Evolutionary conservation across 306 rosid genomes (phyloP).

Genomic region (Luffa aegyptiaca): DNA sequence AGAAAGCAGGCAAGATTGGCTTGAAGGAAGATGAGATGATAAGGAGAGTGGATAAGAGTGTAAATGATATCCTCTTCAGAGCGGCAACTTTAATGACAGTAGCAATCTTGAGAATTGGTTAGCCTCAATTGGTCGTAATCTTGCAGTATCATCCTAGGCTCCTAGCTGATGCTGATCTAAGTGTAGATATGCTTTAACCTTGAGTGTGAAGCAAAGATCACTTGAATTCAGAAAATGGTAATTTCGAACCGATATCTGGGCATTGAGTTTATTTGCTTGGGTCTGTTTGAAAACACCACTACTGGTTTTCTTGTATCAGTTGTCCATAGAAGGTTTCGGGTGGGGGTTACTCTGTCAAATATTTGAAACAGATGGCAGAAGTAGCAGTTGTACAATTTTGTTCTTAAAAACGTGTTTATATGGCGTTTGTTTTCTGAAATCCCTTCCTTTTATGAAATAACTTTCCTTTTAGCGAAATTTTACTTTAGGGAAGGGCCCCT

Average conservation of each 20-base stretch:
- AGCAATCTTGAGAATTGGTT: constrained; percentile 55
- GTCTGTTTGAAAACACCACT: not conserved
- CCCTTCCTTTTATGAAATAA: not conserved
- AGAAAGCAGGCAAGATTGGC: constrained; percentile 40
- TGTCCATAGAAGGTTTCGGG: not conserved
- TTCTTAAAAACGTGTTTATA: not conserved
- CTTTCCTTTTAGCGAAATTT: not conserved
- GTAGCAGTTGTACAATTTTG: not conserved
- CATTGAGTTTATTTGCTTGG: not conserved
- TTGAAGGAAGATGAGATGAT: constrained; percentile 51
- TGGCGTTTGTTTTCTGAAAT: not conserved
- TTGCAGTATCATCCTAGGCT: not conserved
- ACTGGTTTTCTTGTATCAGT: not conserved
- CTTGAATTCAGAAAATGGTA: not conserved
- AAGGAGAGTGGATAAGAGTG: constrained; percentile 43
- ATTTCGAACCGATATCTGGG: not conserved
- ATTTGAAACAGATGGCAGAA: not conserved
- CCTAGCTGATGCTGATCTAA: not conserved
- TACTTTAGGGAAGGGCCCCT: not conserved
- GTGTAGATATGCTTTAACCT: not conserved
- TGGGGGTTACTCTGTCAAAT: not conserved
- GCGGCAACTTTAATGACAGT: constrained; percentile 52
- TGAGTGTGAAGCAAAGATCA: not conserved
- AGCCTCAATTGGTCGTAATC: constrained; percentile 15
- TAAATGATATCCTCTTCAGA: constrained; percentile 47